Evolutionary conservation across 2,329 filamentous ascomycete species (phyloP), one percentile per base, ranked within the genome.

Genomic region (Atkinsonella hypoxylon): DNA sequence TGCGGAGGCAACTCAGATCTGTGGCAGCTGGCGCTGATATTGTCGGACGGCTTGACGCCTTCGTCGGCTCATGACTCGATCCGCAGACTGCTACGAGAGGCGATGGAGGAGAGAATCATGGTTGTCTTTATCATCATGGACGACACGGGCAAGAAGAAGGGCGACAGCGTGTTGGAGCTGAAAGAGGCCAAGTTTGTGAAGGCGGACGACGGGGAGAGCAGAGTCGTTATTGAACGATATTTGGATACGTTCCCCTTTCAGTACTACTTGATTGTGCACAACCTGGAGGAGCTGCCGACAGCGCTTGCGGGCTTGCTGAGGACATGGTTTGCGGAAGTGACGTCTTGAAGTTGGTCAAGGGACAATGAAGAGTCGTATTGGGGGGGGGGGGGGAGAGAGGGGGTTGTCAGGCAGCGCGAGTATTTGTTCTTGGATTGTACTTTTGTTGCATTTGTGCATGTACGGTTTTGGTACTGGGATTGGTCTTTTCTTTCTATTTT

Each of bases 61-160:
- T 82, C 78, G 38, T 72, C 75, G 1, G 85, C 90, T 45, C 91
- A 97, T 65, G 87, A 89, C 17, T 76, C 80, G 5, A 90, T 98
- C 58, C 79, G 87, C 15, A 76, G 88, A 5, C 76, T 97, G 20
- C 81, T 98, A 11, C 78, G 93, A 10, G 85, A 91, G 67, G 91
- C 93, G 1, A 82, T 89, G 61, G 90, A 96, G 66, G 88, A 96
- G 69, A 78, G 89, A 15, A 94, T 99, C 63, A 96, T 98, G 88
- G 83, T 97, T 55, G 91, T 98, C 6, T 99, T 98, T 66, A 88
- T 98, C 59, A 86, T 99, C 61, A 89, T 98, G 62, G 93, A 98
- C 71, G 77, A 80, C 58, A 71, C 69, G 18, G 60, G 62, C 32
- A 66, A 64, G 56, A 66, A 65, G 57, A 66, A 66, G 62, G 76